A percentile compares a stretch with the other conserved stretches of the same genome.
Conservation (phyloP, 1,284 basidiomycete species). For the Chalciporus sp. region DNA sequence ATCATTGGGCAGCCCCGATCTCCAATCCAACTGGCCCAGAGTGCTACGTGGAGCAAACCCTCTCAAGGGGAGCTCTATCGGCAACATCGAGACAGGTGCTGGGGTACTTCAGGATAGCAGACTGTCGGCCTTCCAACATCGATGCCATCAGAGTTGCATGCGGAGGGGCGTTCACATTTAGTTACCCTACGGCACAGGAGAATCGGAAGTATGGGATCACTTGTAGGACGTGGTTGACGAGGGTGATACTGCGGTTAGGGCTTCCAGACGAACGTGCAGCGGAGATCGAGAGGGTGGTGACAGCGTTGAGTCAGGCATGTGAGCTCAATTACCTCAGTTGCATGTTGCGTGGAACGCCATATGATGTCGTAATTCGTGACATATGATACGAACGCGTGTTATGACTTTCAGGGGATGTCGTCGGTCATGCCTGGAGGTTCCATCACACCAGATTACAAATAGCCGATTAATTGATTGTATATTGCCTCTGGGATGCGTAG, state of each 20-base stretch:
- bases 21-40: slow-evolving; percentile 16
- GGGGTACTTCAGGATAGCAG: slow-evolving; percentile 22
- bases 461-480: background rate
- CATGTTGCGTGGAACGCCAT: background rate
- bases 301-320: slow-evolving; percentile 12
- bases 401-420: background rate
- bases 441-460: background rate
- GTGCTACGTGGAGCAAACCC: slow-evolving; percentile 19
- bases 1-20: slow-evolving; percentile 25
- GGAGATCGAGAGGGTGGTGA: slow-evolving; percentile 19
- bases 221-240: slow-evolving; percentile 23
- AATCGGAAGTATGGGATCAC: slow-evolving; percentile 21
- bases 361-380: background rate
- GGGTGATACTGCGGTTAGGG: slow-evolving; percentile 14
- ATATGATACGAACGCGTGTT: background rate
- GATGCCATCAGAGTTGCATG: slow-evolving; percentile 13
- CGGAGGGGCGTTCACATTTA: slow-evolving; percentile 12
- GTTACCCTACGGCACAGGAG: slow-evolving; percentile 16
- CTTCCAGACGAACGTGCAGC: slow-evolving; percentile 8
- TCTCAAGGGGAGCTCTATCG: slow-evolving; percentile 10
- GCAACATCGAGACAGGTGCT: slow-evolving; percentile 17
- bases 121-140: slow-evolving; percentile 12
- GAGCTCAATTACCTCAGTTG: slow-evolving; percentile 1
- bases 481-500: background rate
- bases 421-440: no score